Conservation (phyloP, 306 rosid species). For the Senna tora region DNA sequence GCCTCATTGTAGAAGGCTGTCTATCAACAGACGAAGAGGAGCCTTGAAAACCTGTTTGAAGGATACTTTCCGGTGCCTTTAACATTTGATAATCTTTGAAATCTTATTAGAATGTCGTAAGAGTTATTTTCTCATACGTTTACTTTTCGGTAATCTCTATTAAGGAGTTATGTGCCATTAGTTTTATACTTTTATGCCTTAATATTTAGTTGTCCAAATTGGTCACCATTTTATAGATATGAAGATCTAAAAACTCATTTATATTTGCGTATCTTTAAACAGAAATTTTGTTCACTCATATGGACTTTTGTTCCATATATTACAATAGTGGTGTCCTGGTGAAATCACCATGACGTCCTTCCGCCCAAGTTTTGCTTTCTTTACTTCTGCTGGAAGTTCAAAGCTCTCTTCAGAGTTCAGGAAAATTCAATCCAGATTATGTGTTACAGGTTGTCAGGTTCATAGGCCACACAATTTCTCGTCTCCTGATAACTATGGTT, state of each 20-base stretch:
- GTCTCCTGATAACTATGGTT: no score
- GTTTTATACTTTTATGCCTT: neutral
- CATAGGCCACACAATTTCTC: no score
- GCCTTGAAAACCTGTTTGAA: neutral
- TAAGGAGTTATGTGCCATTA: neutral
- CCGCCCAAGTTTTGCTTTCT: neutral
- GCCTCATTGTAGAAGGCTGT: neutral
- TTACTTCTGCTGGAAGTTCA: no score
- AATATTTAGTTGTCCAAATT: neutral
- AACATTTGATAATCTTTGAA: constrained; percentile 2
- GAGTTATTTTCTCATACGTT: neutral
- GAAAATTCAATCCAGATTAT: no score
- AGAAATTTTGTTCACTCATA: no score
- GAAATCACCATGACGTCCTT: neutral
- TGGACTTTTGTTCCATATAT: neutral
- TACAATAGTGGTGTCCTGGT: neutral
- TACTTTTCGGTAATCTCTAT: no score
- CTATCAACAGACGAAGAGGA: no score
- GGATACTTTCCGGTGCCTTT: neutral
- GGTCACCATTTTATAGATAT: neutral
- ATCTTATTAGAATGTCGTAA: neutral
- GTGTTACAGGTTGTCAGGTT: no score
- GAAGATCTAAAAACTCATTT: neutral
- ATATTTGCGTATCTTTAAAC: neutral
- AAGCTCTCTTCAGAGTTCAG: no score